Percentiles rank a stretch among this genome's conserved stretches.
These are phyloP conservation scores for Penicillium sp. DNA, from an alignment of 2,329 filamentous ascomycete genomes.

Conservation along the genomic window DNA sequence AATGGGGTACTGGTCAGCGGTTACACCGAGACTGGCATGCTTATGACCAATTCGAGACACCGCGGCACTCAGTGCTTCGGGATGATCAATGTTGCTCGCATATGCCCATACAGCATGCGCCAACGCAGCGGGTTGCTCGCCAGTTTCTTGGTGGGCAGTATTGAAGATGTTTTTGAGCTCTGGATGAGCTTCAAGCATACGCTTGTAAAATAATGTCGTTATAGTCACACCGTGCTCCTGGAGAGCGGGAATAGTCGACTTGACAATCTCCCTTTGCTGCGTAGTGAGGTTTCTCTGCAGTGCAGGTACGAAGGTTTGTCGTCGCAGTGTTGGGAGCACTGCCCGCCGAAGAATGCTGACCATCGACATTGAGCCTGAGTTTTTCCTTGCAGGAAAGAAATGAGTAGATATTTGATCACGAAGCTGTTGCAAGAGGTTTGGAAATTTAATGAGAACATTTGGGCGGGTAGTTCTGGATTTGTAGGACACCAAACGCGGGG, in stretches of 20 bases:
- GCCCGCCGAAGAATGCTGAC: background rate
- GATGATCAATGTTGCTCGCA: slow-evolving; percentile 71
- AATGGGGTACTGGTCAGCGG: slow-evolving; percentile 70
- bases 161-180: slow-evolving; percentile 73
- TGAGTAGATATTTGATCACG: background rate
- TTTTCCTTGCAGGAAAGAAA: background rate
- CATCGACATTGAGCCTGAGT: background rate
- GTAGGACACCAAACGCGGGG: background rate
- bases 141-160: slow-evolving; percentile 68
- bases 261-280: slow-evolving; percentile 67
- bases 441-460: background rate
- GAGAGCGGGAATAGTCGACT: slow-evolving; percentile 70
- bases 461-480: background rate
- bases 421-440: background rate
- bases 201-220: slow-evolving; percentile 70
- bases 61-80: slow-evolving; percentile 61
- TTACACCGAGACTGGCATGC: slow-evolving; percentile 71
- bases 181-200: slow-evolving; percentile 67
- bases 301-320: background rate
- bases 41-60: slow-evolving; percentile 75
- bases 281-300: slow-evolving; percentile 56
- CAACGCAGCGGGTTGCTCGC: slow-evolving; percentile 71
- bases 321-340: background rate
- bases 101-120: slow-evolving; percentile 72
- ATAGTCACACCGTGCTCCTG: slow-evolving; percentile 69